Base-by-base conservation (phyloP, 1,284 basidiomycete species). In the Mycena citricolor region DNA sequence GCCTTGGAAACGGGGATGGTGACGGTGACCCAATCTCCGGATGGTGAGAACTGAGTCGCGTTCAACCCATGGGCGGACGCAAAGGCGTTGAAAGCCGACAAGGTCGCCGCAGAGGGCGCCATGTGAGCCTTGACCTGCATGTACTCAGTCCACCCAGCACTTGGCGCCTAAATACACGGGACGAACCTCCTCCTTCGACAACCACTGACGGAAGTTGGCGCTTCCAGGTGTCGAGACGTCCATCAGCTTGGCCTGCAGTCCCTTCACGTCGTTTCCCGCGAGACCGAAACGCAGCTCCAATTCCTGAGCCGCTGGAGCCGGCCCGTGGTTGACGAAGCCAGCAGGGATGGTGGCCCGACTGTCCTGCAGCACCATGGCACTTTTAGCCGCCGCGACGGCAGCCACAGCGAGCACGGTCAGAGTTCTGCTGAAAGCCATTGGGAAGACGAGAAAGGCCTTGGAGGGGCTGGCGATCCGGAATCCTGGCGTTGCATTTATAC, bases 161-260 rank as follows among this genome's bases (percentile, higher is more conserved):
- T 20, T 30, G 14, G 32, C 10, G 13, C 12, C 35, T 6, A 24
- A 36, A 26, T 22, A 35, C 11, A n/a, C 24, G 20, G 32, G 11
- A 61, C 12, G 54, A 54, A 77, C 74, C 37, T 76, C 62, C 20
- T 71, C 66, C 36, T 66, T 66, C 21, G 68, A 66, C 13, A 78
- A 63, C 51, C 74, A 71, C 34, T 67, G 60, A 21, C 76, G 73
- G 52, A 77, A 78, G 61, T 61, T 63, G 26, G 57, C 42, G 48
- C 67, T 68, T 0, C 49, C 44, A 7, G 76, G 76, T 43, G 74
- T 68, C 47, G 72, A 73, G 42, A 77, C 69, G 47, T 69, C 66
- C 42, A 69, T 67, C 26, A 76, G 60, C 1, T 63, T 51, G 7
- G 59, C 52, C 21, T 71, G 54, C 26, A 74, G 60, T 14, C 67